Conservation (phyloP, 345 rosid species). For the Pistacia integerrima region DNA sequence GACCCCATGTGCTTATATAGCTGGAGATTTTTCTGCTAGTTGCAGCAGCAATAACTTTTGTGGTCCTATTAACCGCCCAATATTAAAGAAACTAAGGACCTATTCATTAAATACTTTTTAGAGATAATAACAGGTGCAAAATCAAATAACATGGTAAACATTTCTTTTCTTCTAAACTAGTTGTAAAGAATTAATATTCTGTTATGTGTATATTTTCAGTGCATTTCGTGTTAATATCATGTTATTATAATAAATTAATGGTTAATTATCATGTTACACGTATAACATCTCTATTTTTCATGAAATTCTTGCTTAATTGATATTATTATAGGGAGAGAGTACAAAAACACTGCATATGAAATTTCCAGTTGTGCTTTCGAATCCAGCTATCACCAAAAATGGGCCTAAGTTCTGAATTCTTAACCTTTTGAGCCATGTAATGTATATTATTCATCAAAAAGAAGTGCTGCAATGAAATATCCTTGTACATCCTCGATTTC, state of each 20-base stretch:
- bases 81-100: neutral
- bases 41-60: slow-evolving; percentile 6
- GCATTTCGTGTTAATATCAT: neutral
- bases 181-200: neutral
- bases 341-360: neutral
- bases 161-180: neutral
- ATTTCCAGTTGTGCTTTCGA: slow-evolving; percentile 69
- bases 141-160: too few species aligned
- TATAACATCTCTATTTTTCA: neutral
- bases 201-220: too few species aligned
- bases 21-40: neutral
- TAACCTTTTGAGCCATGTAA: slow-evolving; percentile 84
- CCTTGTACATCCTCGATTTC: slow-evolving; percentile 66
- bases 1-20: too few species aligned
- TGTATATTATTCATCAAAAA: slow-evolving; percentile 88
- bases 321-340: neutral
- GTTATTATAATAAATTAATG: too few species aligned
- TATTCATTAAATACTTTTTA: too few species aligned
- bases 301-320: neutral
- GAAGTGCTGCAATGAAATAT: slow-evolving; percentile 65
- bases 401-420: slow-evolving; percentile 60
- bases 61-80: neutral
- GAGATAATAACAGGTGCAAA: too few species aligned
- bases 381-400: slow-evolving; percentile 80
- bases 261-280: too few species aligned